A percentile compares a stretch with the other conserved stretches of the same genome.
Evolutionary conservation across 345 rosid species (phyloP).

Genomic region (Melastoma malabathricum): DNA sequence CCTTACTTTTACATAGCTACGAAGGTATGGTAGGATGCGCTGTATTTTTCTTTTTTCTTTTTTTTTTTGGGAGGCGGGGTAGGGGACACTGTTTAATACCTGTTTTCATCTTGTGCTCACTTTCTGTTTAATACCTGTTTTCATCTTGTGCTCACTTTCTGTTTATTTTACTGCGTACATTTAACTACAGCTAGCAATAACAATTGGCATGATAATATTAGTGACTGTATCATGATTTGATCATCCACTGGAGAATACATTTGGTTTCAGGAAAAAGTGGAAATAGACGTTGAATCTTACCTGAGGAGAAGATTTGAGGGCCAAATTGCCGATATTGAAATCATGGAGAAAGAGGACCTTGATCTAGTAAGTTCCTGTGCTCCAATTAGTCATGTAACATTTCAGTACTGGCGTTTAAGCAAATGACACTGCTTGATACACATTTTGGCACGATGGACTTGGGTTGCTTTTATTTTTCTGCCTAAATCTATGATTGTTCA

Average conservation of each 20-base stretch:
- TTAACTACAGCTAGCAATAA: too few relatives aligned
- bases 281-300: conserved; percentile 86
- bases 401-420: too few relatives aligned
- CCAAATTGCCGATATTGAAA: conserved; percentile 66
- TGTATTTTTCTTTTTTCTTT: neutral
- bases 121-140: too few relatives aligned
- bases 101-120: neutral
- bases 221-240: neutral
- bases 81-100: too few relatives aligned
- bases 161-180: too few relatives aligned
- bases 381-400: neutral
- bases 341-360: conserved; percentile 78
- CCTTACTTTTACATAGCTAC: conserved; percentile 85
- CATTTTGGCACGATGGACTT: too few relatives aligned
- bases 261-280: conserved; percentile 45
- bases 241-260: too few relatives aligned
- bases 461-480: too few relatives aligned
- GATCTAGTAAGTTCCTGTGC: conserved; percentile 50
- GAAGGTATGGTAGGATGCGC: conserved; percentile 28
- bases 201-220: neutral
- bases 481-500: too few relatives aligned
- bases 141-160: neutral
- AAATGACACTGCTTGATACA: too few relatives aligned
- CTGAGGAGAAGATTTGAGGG: conserved; percentile 68
- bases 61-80: too few relatives aligned